Conservation (phyloP, 257 asterid species). For the Solanum ahanhuiri region DNA sequence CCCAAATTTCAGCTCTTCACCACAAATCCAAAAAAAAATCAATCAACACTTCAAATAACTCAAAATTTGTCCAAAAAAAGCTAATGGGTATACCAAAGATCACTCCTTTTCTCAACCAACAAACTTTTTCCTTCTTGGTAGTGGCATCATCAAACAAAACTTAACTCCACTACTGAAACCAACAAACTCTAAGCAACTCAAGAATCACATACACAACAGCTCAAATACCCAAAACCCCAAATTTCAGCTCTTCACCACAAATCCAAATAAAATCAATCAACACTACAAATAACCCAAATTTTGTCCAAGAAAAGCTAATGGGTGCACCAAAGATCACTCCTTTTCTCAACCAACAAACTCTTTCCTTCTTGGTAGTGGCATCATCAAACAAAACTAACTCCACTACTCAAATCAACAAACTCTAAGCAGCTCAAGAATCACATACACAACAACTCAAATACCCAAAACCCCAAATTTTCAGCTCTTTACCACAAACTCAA, state of each 20-base stretch:
- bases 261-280: neutral
- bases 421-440: neutral
- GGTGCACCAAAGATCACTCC: neutral
- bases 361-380: slow-evolving; percentile 84
- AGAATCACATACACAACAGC: neutral
- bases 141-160: slow-evolving; percentile 52
- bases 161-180: neutral
- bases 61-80: neutral
- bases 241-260: neutral
- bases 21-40: neutral
- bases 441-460: neutral
- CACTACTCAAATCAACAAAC: neutral
- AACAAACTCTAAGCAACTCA: neutral
- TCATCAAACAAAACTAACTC: slow-evolving; percentile 29
- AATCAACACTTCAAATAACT: neutral
- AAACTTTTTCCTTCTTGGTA: slow-evolving; percentile 78
- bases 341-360: slow-evolving; percentile 17
- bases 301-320: neutral
- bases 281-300: neutral
- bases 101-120: neutral
- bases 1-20: neutral
- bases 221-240: neutral
- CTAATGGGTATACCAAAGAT: neutral
- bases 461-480: neutral
- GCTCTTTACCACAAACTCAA: neutral